A percentile compares a stretch with the other conserved stretches of the same genome.
Evolutionary conservation across 2,329 filamentous ascomycete species (phyloP).

Genomic region (Penicillium rolfsii): DNA sequence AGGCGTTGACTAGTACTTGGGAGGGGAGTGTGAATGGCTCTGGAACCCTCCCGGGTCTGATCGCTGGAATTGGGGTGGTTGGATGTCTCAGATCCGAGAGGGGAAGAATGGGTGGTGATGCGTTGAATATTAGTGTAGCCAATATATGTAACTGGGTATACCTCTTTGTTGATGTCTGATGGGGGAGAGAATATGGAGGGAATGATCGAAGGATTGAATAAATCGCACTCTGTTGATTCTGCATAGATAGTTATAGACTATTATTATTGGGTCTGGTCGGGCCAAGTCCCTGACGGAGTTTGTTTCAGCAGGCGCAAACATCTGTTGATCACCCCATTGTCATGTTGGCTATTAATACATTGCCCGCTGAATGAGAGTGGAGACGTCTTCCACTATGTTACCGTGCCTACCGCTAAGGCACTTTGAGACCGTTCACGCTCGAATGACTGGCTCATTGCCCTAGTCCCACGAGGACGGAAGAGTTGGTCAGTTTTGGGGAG

Average conservation of each 20-base stretch:
- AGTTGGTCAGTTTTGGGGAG: background rate
- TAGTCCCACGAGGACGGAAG: background rate
- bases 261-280: background rate
- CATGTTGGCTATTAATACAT: background rate
- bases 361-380: background rate
- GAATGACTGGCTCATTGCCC: background rate
- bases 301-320: background rate
- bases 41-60: background rate
- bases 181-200: background rate
- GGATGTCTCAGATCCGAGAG: conserved; percentile 3
- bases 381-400: background rate
- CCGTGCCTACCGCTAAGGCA: background rate
- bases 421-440: background rate
- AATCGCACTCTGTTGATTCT: background rate
- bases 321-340: background rate
- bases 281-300: conserved; percentile 2
- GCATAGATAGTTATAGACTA: background rate
- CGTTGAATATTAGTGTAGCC: background rate
- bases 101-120: background rate
- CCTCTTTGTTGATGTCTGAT: background rate
- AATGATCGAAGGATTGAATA: background rate
- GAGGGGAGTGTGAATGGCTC: background rate
- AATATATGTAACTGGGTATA: background rate
- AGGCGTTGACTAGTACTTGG: background rate
- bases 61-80: conserved; percentile 1